phyloP scores from a whole-genome alignment of 1,284 basidiomycete species.

The Irpex sp. region DNA sequence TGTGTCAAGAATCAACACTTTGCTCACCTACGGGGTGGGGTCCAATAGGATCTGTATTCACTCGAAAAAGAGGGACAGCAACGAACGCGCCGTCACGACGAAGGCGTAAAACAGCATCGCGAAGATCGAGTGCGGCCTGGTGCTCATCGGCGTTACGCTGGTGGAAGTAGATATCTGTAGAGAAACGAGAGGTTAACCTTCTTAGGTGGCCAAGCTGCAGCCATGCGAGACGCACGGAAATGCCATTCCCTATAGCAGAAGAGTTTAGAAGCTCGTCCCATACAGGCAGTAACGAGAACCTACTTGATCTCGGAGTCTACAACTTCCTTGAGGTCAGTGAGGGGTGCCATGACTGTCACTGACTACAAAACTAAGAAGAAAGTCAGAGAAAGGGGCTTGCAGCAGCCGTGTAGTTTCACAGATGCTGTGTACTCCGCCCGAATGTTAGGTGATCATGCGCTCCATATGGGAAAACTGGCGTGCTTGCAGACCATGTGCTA shows the following conservation, averaged over 20 bases:
- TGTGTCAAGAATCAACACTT: background rate
- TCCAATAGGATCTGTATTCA: conserved; percentile 65
- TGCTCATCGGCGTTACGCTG: conserved; percentile 62
- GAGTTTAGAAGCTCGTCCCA: conserved; percentile 1
- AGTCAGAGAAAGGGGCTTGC: background rate
- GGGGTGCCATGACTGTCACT: conserved; percentile 30
- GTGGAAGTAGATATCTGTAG: conserved; percentile 71
- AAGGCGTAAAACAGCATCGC: conserved; percentile 66
- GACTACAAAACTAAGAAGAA: background rate
- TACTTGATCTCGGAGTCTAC: conserved; percentile 66
- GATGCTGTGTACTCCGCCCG: background rate
- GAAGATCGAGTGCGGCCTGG: conserved; percentile 59
- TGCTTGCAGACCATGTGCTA: background rate
- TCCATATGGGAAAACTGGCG: background rate
- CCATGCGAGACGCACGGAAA: conserved; percentile 46
- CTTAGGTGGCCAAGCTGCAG: background rate
- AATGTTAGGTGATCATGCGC: background rate
- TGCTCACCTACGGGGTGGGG: conserved; percentile 68
- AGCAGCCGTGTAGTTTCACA: background rate
- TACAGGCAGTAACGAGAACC: conserved; percentile 16
- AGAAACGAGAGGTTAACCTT: background rate
- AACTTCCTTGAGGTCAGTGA: conserved; percentile 56
- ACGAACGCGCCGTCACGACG: conserved; percentile 72
- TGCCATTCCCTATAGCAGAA: conserved; percentile 62
- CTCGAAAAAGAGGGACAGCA: conserved; percentile 67